A percentile compares a stretch with the other conserved stretches of the same genome.
Conservation (phyloP, 176 grass and related monocot genomes). For the Areca catechu region DNA sequence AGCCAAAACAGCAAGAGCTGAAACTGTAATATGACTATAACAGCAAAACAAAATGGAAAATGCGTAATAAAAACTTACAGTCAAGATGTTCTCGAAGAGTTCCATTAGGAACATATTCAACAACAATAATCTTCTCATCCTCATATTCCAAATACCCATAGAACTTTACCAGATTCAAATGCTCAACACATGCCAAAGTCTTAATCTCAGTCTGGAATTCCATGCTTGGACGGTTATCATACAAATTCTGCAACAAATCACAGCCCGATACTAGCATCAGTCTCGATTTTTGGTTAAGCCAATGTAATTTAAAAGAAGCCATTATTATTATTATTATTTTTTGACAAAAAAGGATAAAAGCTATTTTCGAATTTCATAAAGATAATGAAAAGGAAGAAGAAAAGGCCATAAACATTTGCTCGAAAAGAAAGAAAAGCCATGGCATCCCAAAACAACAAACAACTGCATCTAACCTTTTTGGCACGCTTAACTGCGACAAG, state of each 20-base stretch:
- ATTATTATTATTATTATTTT: no score
- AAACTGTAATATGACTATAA: neutral
- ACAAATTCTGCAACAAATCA: neutral
- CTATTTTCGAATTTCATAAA: no score
- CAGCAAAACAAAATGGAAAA: neutral
- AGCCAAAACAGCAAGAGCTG: neutral
- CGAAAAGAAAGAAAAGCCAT: no score
- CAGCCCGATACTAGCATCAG: neutral
- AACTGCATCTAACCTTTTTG: conserved; percentile 1
- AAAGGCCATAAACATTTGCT: no score
- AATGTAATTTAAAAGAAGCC: no score
- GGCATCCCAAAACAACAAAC: no score
- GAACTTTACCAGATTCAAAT: conserved; percentile 3
- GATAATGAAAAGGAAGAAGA: no score
- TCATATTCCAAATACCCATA: conserved; percentile 5
- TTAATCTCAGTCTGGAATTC: conserved; percentile 14
- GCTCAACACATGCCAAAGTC: conserved; percentile 5
- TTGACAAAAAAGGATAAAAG: no score
- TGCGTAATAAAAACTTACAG: neutral
- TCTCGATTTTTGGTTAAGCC: no score
- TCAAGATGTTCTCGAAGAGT: conserved; percentile 15
- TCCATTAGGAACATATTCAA: conserved; percentile 12
- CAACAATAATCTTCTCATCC: conserved; percentile 6
- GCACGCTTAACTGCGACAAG: conserved; percentile 4
- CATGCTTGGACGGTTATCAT: neutral